phyloP scores from a whole-genome alignment of 2,329 filamentous ascomycete genomes.

The Lasiodiplodia sp. region DNA sequence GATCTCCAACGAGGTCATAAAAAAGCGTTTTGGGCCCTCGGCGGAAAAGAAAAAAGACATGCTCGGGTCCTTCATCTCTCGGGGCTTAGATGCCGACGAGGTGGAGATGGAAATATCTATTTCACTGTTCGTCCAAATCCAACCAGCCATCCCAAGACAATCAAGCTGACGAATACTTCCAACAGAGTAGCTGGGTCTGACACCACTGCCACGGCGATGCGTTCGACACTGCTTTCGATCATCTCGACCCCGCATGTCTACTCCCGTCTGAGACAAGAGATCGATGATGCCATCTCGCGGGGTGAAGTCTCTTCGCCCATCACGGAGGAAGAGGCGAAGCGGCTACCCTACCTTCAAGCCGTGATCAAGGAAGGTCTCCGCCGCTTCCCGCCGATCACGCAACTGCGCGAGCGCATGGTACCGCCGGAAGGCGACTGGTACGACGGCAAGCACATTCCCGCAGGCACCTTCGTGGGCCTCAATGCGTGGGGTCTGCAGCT shows the following conservation, averaged over 20 bases:
- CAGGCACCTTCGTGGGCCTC: constrained; percentile 48
- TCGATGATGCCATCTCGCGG: constrained; percentile 49
- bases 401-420: constrained; percentile 42
- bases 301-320: constrained; percentile 52
- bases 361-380: constrained; percentile 57
- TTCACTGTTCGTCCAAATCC: constrained; percentile 51
- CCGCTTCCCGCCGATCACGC: constrained; percentile 50
- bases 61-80: constrained; percentile 60
- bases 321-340: constrained; percentile 48
- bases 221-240: constrained; percentile 61
- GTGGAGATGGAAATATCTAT: constrained; percentile 55
- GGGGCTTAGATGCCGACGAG: constrained; percentile 48
- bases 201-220: constrained; percentile 63
- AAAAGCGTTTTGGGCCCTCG: constrained; percentile 56
- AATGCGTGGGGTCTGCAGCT: constrained; percentile 48
- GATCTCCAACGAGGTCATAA: constrained; percentile 51
- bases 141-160: background rate
- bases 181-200: constrained; percentile 55
- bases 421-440: constrained; percentile 43
- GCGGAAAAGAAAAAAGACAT: constrained; percentile 56
- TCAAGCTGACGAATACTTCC: background rate
- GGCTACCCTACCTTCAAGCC: constrained; percentile 54
- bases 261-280: constrained; percentile 55
- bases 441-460: constrained; percentile 44
- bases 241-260: constrained; percentile 58